Evolutionary conservation across 176 grass and related monocot genomes (phyloP), one percentile per base, ranked within the genome.

Genomic region (Lolium multiflorum): DNA sequence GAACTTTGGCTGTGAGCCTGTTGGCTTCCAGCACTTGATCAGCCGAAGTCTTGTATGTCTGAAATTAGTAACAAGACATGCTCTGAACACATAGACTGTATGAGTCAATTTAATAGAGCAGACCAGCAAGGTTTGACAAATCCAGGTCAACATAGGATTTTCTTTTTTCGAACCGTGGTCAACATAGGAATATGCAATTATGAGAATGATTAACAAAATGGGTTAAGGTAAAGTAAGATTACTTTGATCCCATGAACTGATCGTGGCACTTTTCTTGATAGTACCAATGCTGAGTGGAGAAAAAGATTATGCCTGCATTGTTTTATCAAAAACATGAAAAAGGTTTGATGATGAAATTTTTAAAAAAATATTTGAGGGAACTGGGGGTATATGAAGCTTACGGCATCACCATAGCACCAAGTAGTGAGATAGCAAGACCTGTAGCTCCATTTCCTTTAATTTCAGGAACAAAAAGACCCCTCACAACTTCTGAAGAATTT

Each of bases 331-430:
- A 39, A 35, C 62, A 75, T 76, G 47, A 81, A 60, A 87, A 69
- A 21, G 9, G 63, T 43, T 9, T 74, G 47, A 37, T 28, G 8
- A 60, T 11, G 1, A 57, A 59, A 75, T 73, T 20, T 15, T 20
- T 15, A 60, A 44, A 67, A 12, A 52, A 16, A 49, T 47, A 7
- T 58, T 47, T 57, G 50, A 75, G 31, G 0, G 79, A 87, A 71
- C 15, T 2, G 67, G 35, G 60, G 16, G 50, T 41, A 66, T 46
- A 50, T 37, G 50, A 85, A 82, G 80, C 96, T 94, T 94, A 98
- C 96, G 96, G 96, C 96, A 98, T 98, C 80, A 98, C 96, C 96
- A 98, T 96, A 49, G 96, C 96, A 88, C 96, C 96, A 86, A 98
- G 92, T 71, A 98, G 88, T 61, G 96, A 98, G 46, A 98, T 94